Conservation (phyloP, 2,329 filamentous ascomycete genomes). For the Alternaria sp. region DNA sequence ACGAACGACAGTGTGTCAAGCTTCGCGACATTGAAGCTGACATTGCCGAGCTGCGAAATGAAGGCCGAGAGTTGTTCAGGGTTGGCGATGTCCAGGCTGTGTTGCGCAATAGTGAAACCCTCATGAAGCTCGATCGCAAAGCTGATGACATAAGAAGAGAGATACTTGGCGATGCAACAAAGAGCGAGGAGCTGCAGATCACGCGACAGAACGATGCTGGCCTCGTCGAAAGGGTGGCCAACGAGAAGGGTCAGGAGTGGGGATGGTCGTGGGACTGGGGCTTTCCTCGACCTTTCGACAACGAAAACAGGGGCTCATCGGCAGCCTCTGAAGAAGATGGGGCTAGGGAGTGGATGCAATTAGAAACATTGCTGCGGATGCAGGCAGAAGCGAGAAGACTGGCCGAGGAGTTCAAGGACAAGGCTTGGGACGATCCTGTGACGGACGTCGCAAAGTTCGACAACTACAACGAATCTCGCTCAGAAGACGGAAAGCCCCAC, state of each 20-base stretch:
- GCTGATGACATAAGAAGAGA: constrained; percentile 38
- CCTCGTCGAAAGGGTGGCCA: constrained; percentile 40
- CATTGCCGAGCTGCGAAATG: constrained; percentile 29
- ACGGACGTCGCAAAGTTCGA: neutral
- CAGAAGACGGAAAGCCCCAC: constrained; percentile 4
- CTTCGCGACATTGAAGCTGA: constrained; percentile 35
- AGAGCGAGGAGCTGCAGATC: neutral
- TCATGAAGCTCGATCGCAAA: constrained; percentile 36
- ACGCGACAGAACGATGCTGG: constrained; percentile 20
- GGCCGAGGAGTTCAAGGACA: constrained; percentile 14
- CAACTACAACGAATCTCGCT: neutral
- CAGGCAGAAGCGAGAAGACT: constrained; percentile 19
- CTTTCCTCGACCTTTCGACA: constrained; percentile 40
- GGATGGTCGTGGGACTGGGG: constrained; percentile 49
- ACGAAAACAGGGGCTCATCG: constrained; percentile 7
- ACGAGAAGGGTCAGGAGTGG: constrained; percentile 46
- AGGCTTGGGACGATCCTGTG: constrained; percentile 13
- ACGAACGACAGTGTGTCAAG: constrained; percentile 37
- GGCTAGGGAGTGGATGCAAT: neutral
- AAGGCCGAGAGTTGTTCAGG: constrained; percentile 38
- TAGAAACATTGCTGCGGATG: constrained; percentile 11
- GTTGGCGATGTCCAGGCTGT: constrained; percentile 40
- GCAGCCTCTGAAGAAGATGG: constrained; percentile 9
- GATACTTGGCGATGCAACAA: constrained; percentile 29
- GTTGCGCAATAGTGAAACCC: constrained; percentile 45